These are phyloP conservation scores for Alternaria rosae DNA, from an alignment of 2,329 filamentous ascomycete species.

Conservation along the genomic window DNA sequence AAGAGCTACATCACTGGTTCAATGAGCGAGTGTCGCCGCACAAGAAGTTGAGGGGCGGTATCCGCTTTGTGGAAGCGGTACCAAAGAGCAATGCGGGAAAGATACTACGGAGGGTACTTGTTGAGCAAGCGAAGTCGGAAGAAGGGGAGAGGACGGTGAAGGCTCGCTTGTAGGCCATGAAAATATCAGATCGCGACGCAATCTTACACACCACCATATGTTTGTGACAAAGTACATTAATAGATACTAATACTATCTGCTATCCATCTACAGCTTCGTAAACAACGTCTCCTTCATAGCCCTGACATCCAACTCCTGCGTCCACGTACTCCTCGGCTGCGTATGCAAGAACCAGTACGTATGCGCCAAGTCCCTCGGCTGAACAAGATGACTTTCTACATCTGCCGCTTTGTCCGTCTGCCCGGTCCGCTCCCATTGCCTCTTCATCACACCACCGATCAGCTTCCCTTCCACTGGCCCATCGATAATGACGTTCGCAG, in stretches of 20 bases:
- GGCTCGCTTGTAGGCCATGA: not conserved
- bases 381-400: conserved; percentile 10
- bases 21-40: not conserved
- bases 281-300: conserved; percentile 24
- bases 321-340: conserved; percentile 33
- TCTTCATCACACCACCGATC: not conserved
- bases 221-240: too few species aligned
- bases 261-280: conserved; percentile 10
- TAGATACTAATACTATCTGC: too few species aligned
- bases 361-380: conserved; percentile 20
- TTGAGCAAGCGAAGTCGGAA: not conserved
- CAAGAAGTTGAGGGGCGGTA: not conserved
- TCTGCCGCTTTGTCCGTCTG: conserved; percentile 9
- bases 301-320: conserved; percentile 31
- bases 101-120: not conserved
- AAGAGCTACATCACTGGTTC: not conserved
- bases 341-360: conserved; percentile 31
- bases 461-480: not conserved
- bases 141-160: not conserved
- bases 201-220: too few species aligned
- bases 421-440: not conserved
- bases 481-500: not conserved
- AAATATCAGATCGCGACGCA: too few species aligned
- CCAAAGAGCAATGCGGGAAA: not conserved
- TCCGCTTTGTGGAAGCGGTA: not conserved